Base-by-base conservation (phyloP, 2,329 filamentous ascomycete species). In the Graphiopsis chlorocephala region DNA sequence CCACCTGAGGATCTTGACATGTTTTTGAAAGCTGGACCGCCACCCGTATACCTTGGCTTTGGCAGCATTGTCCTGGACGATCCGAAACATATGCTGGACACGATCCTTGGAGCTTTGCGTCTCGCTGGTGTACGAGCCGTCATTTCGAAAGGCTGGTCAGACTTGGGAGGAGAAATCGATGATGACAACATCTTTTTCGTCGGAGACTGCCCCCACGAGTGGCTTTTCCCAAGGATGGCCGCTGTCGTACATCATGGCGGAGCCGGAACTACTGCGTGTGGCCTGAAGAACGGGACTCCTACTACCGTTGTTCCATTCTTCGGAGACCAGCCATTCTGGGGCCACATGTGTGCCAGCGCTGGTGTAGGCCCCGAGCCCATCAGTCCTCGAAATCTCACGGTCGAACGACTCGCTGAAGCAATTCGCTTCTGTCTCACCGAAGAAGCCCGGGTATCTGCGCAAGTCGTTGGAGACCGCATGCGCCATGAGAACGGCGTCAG, bases 61-160 rank as follows among this genome's bases (percentile, higher is more conserved):
- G 90, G 90, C 0, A 91, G 88, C 0, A 93, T 93, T 59, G 90
- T 93, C 2, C 86, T 93, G 0, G 88, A 92, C 59, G 86, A 92
- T 66, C 88, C 90, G 0, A 84, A 89, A 63, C 84, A 80, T 0
- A 83, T 93, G 75, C 92, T 90, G 0, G 78, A 81, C 14, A 82
- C 87, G 66, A 89, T 93, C 3, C 89, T 93, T 63, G 86, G 89
- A n/a, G 90, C 90, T 0, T 80, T 92, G 4, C 79, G 82, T 58
- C 72, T 69, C 31, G 75, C 77, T 12, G 83, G 83, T 3, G 76
- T 77, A 2, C 78, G 84, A 12, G 0, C 77, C 86, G 1, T 45
- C 74, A 86, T 0, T 85, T 83, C 1, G 77, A 78, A 58, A 83
- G 83, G 6, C 85, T 82, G 83, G 38, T 45, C 38, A 20, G 38